Conservation (phyloP, 352 stramenopile genomes). For the Labyrinthula sp. region DNA sequence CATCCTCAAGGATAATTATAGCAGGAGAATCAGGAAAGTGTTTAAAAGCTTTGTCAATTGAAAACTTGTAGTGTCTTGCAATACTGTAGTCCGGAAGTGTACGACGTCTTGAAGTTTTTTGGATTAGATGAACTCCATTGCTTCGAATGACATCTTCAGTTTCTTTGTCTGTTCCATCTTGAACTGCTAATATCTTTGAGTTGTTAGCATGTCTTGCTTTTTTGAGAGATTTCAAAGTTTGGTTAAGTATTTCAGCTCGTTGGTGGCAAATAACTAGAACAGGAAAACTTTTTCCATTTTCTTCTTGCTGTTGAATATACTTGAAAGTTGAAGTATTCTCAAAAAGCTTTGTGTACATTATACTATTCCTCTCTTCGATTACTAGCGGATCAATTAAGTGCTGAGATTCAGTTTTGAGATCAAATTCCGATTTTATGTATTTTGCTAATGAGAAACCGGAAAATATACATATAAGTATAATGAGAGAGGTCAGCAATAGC, state of each 20-base stretch:
- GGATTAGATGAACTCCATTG: background rate
- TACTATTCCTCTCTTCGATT: no score
- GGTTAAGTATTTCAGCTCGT: slow-evolving; percentile 4
- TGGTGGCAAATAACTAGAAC: slow-evolving; percentile 29
- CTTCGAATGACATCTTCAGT: background rate
- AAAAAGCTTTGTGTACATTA: no score
- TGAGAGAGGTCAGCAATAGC: no score
- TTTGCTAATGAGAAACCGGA: no score
- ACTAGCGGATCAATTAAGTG: no score
- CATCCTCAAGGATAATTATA: slow-evolving; percentile 32
- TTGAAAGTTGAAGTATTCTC: no score
- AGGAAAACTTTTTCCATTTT: no score
- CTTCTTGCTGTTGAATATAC: no score
- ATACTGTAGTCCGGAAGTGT: slow-evolving; percentile 5
- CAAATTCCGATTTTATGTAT: no score
- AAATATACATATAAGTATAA: no score
- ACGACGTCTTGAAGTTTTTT: background rate
- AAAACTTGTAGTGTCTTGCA: slow-evolving; percentile 31
- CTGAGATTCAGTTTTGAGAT: no score
- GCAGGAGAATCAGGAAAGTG: slow-evolving; percentile 17
- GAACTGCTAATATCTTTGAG: slow-evolving; percentile 24
- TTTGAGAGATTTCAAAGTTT: slow-evolving; percentile 22
- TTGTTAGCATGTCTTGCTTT: slow-evolving; percentile 5
- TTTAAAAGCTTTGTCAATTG: slow-evolving; percentile 13
- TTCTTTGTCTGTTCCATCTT: slow-evolving; percentile 12